Base-by-base conservation (phyloP, 1,139 yeast species). In the Saccharomyces hybrid region DNA sequence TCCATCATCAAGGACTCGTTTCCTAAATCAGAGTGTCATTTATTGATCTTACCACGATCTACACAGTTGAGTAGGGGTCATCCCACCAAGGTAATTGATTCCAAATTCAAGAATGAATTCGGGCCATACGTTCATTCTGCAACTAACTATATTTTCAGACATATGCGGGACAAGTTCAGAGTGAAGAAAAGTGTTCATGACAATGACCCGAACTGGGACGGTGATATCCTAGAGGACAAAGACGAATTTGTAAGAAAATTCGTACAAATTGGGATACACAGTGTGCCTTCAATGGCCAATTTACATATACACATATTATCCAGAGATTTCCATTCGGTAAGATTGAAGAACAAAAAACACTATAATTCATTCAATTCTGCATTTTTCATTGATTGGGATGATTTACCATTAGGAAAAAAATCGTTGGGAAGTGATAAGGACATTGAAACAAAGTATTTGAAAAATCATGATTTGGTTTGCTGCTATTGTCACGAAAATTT, bases 251-350 rank as follows among this genome's bases (percentile, higher is more conserved):
- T 70, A 27, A 70, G 71, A 8, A 61, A 65, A 0, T 78, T 76
- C 56, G 72, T 87, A n/a, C 73, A 73, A 56, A 77, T 76, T 2
- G 95, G 96, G 0, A 77, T 87, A 25, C 96, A 88, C 68, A 72
- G 86, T 2, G 77, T 78, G 1, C 96, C 96, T 1, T 84, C 91
- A 1, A 65, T 88, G 76, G 70, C 69, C 49, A 86, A 88, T 63
- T 66, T 87, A 42, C 96, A 88, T 64, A 73, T 88, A 28, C 96
- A 88, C 70, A 81, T 88, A 13, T 75, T 88, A 51, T 81, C 91
- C 0, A 75, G 72, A 51, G 96, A 88, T 68, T 78, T 85, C 64
- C 63, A 74, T 61, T 80, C 88, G 5, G 70, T 71, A 0, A 61
- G 75, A 27, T 55, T 87, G 71, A 87, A 86, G 65, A 75, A 82